Evolutionary conservation across 2,329 filamentous ascomycete species (phyloP), one percentile per base, ranked within the genome.

Genomic region (Boeremia exigua): DNA sequence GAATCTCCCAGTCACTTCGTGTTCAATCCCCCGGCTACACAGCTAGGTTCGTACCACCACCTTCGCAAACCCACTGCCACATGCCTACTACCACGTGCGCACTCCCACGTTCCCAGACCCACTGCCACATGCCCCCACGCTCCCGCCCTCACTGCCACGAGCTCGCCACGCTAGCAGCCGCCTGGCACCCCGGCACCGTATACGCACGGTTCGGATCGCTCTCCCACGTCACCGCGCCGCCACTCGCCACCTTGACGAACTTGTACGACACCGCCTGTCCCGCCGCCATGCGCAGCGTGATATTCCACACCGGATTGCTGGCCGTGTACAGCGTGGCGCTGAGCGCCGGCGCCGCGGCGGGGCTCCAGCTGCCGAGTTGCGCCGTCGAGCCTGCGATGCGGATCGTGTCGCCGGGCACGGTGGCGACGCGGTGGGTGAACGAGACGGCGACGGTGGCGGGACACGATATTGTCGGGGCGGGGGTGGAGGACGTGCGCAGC

Each of bases 351-450:
- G 74, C 77, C 11, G 66, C 72, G 8, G 65, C 66, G 4, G 79
- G 48, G 14, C 77, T 68, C 80, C 81, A 83, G 23, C 57, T 66
- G 0, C 80, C 81, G 0, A 83, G 70, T 45, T 80, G 77, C 2
- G 72, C 58, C 1, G 72, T 75, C 62, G 75, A 78, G 32, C 82
- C 81, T 0, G 75, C 63, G 3, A 83, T 68, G 44, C 77, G 79
- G 33, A 84, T 66, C 28, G 80, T 81, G 54, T 84, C 81, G 17
- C 81, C 81, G 40, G 69, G 79, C 39, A 77, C 78, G 1, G 81
- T 84, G 1, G 69, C 69, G 5, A 80, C 77, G 47, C 79, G 78
- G 12, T 82, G 73, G 27, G 75, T 71, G 66, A 84, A 82, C 5
- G 72, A 70, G 1, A 83, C 76, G 0, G 70, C 60, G 6, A 75